phyloP scores from a whole-genome alignment of 805 yeast genomes.

The Wickerhamomyces bovis region DNA sequence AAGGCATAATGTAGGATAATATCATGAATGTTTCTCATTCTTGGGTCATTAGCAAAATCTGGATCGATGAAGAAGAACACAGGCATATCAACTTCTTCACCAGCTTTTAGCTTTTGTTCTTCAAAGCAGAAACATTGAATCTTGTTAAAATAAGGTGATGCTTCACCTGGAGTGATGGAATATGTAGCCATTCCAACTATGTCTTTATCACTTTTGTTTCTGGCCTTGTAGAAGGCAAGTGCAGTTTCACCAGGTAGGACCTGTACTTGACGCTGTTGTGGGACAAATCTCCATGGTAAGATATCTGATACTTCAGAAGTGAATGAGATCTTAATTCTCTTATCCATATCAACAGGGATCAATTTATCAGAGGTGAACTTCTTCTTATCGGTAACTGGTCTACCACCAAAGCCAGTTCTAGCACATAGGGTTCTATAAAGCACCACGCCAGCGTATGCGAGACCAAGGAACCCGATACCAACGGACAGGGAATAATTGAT shows the following conservation, averaged over 20 bases:
- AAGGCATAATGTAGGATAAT: slow-evolving; percentile 89
- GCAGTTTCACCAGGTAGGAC: slow-evolving; percentile 98
- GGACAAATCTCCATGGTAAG: slow-evolving; percentile 91
- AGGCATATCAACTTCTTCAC: slow-evolving; percentile 99
- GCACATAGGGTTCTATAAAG: slow-evolving; percentile 87
- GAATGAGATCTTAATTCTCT: slow-evolving; percentile 76
- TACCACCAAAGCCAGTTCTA: slow-evolving; percentile 94
- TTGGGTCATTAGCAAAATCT: slow-evolving; percentile 88
- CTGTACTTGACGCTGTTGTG: slow-evolving; percentile 89
- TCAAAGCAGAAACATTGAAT: slow-evolving; percentile 98
- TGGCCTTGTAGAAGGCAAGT: slow-evolving; percentile 89
- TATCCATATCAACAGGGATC: slow-evolving; percentile 80
- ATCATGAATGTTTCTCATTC: slow-evolving; percentile 86
- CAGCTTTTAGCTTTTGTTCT: slow-evolving; percentile 88
- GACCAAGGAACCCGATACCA: slow-evolving; percentile 61
- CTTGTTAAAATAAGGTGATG: slow-evolving; percentile 93
- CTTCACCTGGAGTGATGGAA: slow-evolving; percentile 92
- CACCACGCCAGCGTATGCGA: slow-evolving; percentile 90
- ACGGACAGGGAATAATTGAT: slow-evolving; percentile 65
- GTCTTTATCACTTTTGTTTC: slow-evolving; percentile 77
- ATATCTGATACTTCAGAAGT: slow-evolving; percentile 88
- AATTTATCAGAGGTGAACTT: slow-evolving; percentile 83
- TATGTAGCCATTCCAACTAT: slow-evolving; percentile 98
- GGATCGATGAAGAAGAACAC: slow-evolving; percentile 96
- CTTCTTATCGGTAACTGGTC: slow-evolving; percentile 79